Evolutionary conservation across 2,329 filamentous ascomycete species (phyloP).

Genomic region (Zasmidium citrigriseum): DNA sequence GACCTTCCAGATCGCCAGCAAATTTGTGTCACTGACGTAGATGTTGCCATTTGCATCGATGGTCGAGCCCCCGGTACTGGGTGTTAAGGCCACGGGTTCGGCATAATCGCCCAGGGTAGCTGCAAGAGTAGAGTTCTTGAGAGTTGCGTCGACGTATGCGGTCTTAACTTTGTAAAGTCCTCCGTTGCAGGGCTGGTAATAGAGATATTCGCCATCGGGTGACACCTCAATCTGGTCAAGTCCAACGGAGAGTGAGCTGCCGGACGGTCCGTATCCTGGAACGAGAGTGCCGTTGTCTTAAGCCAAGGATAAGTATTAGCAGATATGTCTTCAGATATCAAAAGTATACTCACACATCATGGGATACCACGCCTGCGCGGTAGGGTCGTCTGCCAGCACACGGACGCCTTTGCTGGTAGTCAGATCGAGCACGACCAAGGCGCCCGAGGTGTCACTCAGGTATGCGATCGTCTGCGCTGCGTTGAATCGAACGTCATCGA

Average conservation of each 20-base stretch:
- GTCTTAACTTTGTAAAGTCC: slow-evolving; percentile 39
- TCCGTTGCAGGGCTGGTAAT: slow-evolving; percentile 38
- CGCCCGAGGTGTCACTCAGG: slow-evolving; percentile 1
- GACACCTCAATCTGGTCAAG: slow-evolving; percentile 5
- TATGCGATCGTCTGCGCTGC: neutral
- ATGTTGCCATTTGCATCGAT: slow-evolving; percentile 41
- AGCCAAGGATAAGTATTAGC: too few relatives aligned
- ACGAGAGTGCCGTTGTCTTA: slow-evolving; percentile 2
- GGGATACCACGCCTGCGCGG: neutral
- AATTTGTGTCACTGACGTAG: slow-evolving; percentile 38
- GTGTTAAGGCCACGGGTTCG: slow-evolving; percentile 36
- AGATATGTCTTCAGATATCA: too few relatives aligned
- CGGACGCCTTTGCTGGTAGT: neutral
- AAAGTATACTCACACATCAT: too few relatives aligned
- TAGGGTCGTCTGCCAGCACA: neutral
- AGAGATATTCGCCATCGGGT: slow-evolving; percentile 1
- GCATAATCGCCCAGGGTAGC: slow-evolving; percentile 25
- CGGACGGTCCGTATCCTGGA: neutral
- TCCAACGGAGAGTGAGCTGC: neutral
- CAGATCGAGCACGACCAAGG: neutral
- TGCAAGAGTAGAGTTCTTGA: slow-evolving; percentile 34
- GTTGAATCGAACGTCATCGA: slow-evolving; percentile 3
- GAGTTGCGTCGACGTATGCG: slow-evolving; percentile 33
- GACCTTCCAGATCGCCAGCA: slow-evolving; percentile 28
- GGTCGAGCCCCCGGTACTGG: slow-evolving; percentile 38